These are phyloP conservation scores for Cucumis cinereus DNA, from an alignment of 306 rosid species.

Conservation along the genomic window DNA sequence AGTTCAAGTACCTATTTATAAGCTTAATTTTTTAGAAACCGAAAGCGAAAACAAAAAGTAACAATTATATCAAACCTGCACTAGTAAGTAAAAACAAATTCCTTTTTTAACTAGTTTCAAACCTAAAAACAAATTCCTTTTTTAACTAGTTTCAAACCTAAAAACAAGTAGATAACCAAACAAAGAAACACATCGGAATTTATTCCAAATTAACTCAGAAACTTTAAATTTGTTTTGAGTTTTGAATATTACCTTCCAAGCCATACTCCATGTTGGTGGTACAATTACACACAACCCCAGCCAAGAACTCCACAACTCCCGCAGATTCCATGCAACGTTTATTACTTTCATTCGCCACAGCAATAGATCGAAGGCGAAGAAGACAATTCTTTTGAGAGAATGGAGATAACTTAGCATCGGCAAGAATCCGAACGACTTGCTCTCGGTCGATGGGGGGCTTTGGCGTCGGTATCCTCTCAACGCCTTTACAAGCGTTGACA, in stretches of 20 bases:
- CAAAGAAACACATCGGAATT: too few species aligned
- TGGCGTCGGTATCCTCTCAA: conserved; percentile 49
- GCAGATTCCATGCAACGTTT: conserved; percentile 28
- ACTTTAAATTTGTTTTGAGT: background rate
- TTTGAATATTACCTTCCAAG: background rate
- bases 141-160: too few species aligned
- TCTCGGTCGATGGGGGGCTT: conserved; percentile 33
- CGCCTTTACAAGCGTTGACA: conserved; percentile 23
- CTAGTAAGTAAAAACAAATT: too few species aligned
- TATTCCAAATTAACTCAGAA: too few species aligned
- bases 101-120: too few species aligned
- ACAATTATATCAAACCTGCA: too few species aligned
- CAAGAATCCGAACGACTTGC: conserved; percentile 37
- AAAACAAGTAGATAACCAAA: too few species aligned
- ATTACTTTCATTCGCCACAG: conserved; percentile 29
- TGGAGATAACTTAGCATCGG: conserved; percentile 7
- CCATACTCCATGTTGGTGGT: conserved; percentile 14
- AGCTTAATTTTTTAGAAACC: too few species aligned
- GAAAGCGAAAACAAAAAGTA: too few species aligned
- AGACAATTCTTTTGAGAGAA: conserved; percentile 19
- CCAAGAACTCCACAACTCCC: conserved; percentile 12
- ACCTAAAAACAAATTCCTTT: too few species aligned
- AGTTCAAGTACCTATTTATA: too few species aligned
- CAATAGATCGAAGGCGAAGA: conserved; percentile 27
- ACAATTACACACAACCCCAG: conserved; percentile 17